phyloP scores from a whole-genome alignment of 2,329 filamentous ascomycete genomes.

The Chaetomiaceae sp. region DNA sequence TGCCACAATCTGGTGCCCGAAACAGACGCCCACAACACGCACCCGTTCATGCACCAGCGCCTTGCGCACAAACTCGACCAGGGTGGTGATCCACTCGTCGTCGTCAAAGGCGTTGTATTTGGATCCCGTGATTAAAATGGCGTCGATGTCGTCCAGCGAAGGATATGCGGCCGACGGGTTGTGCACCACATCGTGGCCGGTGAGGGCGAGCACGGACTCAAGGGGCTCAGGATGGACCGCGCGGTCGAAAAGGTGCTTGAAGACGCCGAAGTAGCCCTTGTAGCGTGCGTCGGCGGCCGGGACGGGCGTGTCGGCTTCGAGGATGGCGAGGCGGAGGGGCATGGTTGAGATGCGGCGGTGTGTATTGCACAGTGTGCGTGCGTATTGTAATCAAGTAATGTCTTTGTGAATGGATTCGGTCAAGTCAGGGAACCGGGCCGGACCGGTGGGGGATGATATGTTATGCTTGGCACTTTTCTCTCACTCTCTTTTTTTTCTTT shows the following conservation, averaged over 20 bases:
- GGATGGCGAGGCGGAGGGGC: constrained; percentile 73
- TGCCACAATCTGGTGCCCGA: constrained; percentile 81
- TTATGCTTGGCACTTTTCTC: too few relatives aligned
- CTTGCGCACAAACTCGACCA: constrained; percentile 63
- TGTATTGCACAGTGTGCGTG: too few relatives aligned
- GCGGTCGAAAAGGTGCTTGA: constrained; percentile 55
- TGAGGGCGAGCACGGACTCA: constrained; percentile 51
- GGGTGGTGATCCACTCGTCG: constrained; percentile 68
- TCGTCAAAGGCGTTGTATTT: constrained; percentile 70
- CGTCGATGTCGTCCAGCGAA: constrained; percentile 69
- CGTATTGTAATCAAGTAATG: too few relatives aligned
- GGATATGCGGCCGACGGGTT: constrained; percentile 61
- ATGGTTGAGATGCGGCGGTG: too few relatives aligned
- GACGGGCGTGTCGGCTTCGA: constrained; percentile 80
- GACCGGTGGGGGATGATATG: constrained; percentile 16
- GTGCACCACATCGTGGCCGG: constrained; percentile 66
- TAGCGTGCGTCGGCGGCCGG: constrained; percentile 60
- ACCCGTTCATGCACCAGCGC: constrained; percentile 55
- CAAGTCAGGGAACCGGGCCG: too few relatives aligned
- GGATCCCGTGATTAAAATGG: constrained; percentile 73
- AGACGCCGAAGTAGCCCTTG: constrained; percentile 67
- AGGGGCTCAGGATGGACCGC: constrained; percentile 45
- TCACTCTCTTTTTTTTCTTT: too few relatives aligned
- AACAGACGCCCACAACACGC: constrained; percentile 75
- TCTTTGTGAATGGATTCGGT: too few relatives aligned